Evolutionary conservation across 371 early-diverging fungal species (phyloP), one percentile per base, ranked within the genome.

Genomic region (Phascolomyces articulosus): DNA sequence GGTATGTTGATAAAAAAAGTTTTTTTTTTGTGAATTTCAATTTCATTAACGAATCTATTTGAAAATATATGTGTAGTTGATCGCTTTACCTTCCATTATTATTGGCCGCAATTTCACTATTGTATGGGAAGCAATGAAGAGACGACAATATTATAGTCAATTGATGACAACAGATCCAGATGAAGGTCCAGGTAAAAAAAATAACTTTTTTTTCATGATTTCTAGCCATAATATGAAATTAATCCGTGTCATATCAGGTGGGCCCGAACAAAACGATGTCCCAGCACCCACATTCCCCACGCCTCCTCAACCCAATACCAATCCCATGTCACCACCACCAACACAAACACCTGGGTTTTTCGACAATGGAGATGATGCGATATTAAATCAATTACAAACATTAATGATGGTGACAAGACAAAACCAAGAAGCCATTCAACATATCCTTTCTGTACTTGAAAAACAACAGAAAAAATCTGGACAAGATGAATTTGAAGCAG

Each of bases 41-140:
- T 40, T 20, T 38, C 27, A 40, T 49, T 21, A 13, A 1, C 61
- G n/a, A n/a, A n/a, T n/a, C n/a, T n/a, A n/a, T n/a, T n/a, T n/a
- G n/a, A n/a, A n/a, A n/a, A 34, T 34, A 34, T 34, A 34, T 26
- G 24, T 55, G 16, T 51, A 84, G 83, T 70, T 93, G 54, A 95
- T 95, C 72, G 93, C 95, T 0, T 65, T 95, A 58, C 95, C 95
- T 11, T 93, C 94, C 31, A 94, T 95, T 62, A 93, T 95, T 69
- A 90, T 95, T 34, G 95, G 95, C 18, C 83, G 95, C 47, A 92
- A 93, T 67, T 95, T 93, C 69, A 92, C 93, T 0, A 79, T 91
- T 44, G 94, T 94, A 23, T 94, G 93, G 93, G 93, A 94, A 64
- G 84, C 87, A 7, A 87, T 91, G 87, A 79, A 87, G 47, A 72